Base-by-base conservation (phyloP, 176 grass and related monocot genomes). In the Areca catechu region DNA sequence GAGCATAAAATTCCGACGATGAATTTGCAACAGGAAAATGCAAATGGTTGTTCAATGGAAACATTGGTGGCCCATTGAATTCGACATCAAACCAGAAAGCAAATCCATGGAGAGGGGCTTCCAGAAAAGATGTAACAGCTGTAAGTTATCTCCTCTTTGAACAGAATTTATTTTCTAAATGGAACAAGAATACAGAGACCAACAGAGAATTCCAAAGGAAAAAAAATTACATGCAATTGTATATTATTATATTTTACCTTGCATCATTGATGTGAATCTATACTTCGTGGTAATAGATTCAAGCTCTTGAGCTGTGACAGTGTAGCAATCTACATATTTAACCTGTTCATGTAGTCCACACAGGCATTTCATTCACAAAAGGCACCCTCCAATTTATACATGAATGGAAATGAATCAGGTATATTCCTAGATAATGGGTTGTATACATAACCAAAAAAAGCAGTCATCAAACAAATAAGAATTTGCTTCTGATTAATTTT, bases 61-160 rank as follows among this genome's bases (percentile, higher is more conserved):
- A 76, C 43, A 62, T 72, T 77, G 72, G 55, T 24, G 90, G 90
- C n/a, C 85, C 82, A 49, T 86, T 89, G 67, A 95, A 95, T 57
- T 95, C 85, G 57, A 95, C 90, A 65, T 95, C 90, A 56, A 95
- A 95, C 90, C 90, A 95, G 69, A 95, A 80, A 51, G 82, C 90
- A 89, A 95, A 89, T 48, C 90, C 90, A 75, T 95, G 90, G 72
- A 89, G 63, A 47, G 90, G 72, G 58, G 82, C 90, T 95, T 77
- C 34, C 70, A 79, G 48, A 80, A 61, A 43, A 48, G 21, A 57
- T 12, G 34, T 10, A 10, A 37, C 34, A 48, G 54, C 53, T 65
- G 22, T 3, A 76, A 69, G 61, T 47, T 4, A 25, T 65, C 19
- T 60, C 52, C 57, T 57, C 37, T 23, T 20, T 68, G 37, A 53